Evolutionary conservation across 768 basidiomycete species (phyloP).

Genomic region (Lactarius sp.): DNA sequence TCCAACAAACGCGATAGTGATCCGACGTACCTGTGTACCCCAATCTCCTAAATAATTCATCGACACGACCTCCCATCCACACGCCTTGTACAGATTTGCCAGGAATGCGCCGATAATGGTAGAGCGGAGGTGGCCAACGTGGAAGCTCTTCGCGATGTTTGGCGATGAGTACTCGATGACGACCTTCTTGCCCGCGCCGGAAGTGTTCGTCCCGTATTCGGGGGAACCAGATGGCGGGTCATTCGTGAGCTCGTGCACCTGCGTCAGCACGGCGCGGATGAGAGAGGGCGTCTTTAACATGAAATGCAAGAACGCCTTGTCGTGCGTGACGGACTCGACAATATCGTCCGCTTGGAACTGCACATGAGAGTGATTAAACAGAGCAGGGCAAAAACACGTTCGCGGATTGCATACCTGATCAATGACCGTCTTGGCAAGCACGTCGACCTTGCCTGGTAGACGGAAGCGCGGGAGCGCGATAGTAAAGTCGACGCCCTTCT

Average conservation of each 20-base stretch:
- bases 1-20: not conserved
- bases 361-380: not conserved
- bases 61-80: conserved; percentile 87
- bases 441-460: conserved; percentile 76
- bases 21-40: conserved; percentile 81
- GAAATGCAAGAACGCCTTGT: conserved; percentile 83
- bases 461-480: conserved; percentile 90
- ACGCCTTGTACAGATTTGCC: conserved; percentile 83
- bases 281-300: conserved; percentile 61
- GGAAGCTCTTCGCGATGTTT: conserved; percentile 98
- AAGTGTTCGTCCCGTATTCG: conserved; percentile 77
- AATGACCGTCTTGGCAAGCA: conserved; percentile 69
- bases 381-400: too few species aligned
- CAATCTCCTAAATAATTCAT: conserved; percentile 98
- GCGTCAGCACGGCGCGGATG: conserved; percentile 59
- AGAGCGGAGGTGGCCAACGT: conserved; percentile 92
- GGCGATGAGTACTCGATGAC: conserved; percentile 93
- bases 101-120: conserved; percentile 99
- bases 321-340: conserved; percentile 61
- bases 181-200: conserved; percentile 75
- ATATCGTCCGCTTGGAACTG: conserved; percentile 86
- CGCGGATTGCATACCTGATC: conserved; percentile 44
- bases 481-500: conserved; percentile 92
- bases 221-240: conserved; percentile 51
- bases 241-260: conserved; percentile 70